phyloP scores from a whole-genome alignment of 768 basidiomycete genomes.

The Xerocomellus amylosporus region DNA sequence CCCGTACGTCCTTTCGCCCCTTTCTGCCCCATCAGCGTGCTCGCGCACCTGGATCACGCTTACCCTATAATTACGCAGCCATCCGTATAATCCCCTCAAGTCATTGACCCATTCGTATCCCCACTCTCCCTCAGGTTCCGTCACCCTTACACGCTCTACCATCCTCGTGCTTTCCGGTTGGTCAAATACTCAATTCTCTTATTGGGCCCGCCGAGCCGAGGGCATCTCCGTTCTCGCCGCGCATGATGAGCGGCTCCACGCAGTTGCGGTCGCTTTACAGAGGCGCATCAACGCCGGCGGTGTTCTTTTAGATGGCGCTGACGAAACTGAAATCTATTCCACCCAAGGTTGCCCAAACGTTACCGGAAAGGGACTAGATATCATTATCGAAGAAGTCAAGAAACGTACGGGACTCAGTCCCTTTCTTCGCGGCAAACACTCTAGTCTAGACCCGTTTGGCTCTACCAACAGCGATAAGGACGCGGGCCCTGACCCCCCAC shows the following conservation, averaged over 20 bases:
- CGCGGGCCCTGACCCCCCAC: conserved; percentile 28
- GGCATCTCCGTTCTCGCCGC: conserved; percentile 46
- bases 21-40: conserved; percentile 4
- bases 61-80: conserved; percentile 35
- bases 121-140: conserved; percentile 40
- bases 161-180: conserved; percentile 49
- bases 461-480: conserved; percentile 38
- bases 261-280: conserved; percentile 41
- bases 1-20: conserved; percentile 37
- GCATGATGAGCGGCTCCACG: conserved; percentile 39
- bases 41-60: conserved; percentile 15
- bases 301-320: conserved; percentile 28
- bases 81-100: conserved; percentile 53
- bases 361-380: conserved; percentile 49
- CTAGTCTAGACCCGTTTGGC: conserved; percentile 49
- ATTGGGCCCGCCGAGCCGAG: conserved; percentile 52
- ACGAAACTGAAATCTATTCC: conserved; percentile 23
- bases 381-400: conserved; percentile 48
- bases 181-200: conserved; percentile 55
- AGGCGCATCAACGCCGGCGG: conserved; percentile 38
- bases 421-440: conserved; percentile 51
- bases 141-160: conserved; percentile 46
- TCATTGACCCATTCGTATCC: conserved; percentile 41
- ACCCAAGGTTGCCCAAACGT: conserved; percentile 39
- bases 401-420: conserved; percentile 46